phyloP scores from a whole-genome alignment of 257 asterid species.

The Solanum infundibuliforme region DNA sequence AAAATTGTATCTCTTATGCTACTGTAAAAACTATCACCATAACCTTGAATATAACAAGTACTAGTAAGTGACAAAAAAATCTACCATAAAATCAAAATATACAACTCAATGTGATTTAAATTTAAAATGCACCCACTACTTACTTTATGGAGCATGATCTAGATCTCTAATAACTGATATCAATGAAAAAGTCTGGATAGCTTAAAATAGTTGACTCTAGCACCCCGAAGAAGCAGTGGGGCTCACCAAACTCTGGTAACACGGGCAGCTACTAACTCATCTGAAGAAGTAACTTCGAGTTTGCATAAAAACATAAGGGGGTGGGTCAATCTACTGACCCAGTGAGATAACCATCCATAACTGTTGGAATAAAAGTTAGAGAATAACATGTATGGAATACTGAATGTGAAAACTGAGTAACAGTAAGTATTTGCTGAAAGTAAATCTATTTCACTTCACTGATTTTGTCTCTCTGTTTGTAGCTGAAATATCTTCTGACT shows the following conservation, averaged over 20 bases:
- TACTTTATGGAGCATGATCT: background rate
- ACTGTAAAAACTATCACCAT: background rate
- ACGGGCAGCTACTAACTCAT: background rate
- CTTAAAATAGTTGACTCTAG: background rate
- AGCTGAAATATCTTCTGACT: background rate
- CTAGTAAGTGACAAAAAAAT: background rate
- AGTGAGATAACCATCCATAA: background rate
- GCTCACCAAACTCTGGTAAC: background rate
- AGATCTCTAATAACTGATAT: background rate
- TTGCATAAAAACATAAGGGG: background rate
- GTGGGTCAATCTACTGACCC: background rate
- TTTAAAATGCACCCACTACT: no score
- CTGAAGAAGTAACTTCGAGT: background rate
- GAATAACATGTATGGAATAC: background rate
- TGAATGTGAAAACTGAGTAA: background rate
- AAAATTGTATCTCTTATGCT: no score
- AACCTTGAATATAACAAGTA: background rate
- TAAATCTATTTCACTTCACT: background rate
- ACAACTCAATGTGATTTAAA: background rate
- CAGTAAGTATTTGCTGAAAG: background rate
- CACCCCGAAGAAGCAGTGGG: background rate
- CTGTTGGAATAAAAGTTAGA: background rate
- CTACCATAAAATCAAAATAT: background rate
- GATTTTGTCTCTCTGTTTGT: background rate
- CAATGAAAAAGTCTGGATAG: background rate